Base-by-base conservation (phyloP, 2,329 filamentous ascomycete genomes). In the Ilyonectria robusta region DNA sequence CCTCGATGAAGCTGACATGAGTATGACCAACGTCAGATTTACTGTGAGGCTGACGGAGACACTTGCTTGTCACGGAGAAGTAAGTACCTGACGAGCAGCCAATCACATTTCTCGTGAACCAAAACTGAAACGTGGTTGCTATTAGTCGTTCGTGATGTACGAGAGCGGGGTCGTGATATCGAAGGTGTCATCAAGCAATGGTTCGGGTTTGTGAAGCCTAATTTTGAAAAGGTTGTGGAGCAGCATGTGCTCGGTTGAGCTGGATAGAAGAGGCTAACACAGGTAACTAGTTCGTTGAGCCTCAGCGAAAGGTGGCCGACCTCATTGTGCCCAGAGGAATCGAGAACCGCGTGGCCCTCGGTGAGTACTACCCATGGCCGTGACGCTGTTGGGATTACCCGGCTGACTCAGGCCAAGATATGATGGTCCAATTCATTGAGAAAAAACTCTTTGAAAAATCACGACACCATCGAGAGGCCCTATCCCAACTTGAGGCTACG, bases 101-200 rank as follows among this genome's bases (percentile, higher is more conserved):
- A 51, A 51, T 9, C 29, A 26, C 19, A 37, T n/a, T 31, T 33
- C 6, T 48, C 29, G 3, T 8, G 58, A 21, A 48, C 6, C 4
- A 46, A 54, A 40, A 42, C 68, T 70, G 56, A 61, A 19, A 47
- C 35, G 72, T 60, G 72, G 40, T 4, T 42, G 23, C 40, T n/a
- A 15, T 1, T 68, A 94, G 92, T 97, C 72, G 84, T 94, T 42
- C 92, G 96, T 76, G 96, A 99, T 81, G 94, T 98, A 23, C 90
- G 90, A 74, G 94, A 97, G 75, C 91, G 96, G 76, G 95, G 93
- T 3, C 89, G 96, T 77, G 95, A 97, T 76, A 93, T 98, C 63
- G 93, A 98, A 78, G 96, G 96, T 46, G 95, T 95, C 76, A 95
- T 99, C 80, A 98, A 98, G 81, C 96, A 99, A 80, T 99, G 96